Evolutionary conservation across 306 rosid genomes (phyloP).

Genomic region (Fragaria nilgerrensis): DNA sequence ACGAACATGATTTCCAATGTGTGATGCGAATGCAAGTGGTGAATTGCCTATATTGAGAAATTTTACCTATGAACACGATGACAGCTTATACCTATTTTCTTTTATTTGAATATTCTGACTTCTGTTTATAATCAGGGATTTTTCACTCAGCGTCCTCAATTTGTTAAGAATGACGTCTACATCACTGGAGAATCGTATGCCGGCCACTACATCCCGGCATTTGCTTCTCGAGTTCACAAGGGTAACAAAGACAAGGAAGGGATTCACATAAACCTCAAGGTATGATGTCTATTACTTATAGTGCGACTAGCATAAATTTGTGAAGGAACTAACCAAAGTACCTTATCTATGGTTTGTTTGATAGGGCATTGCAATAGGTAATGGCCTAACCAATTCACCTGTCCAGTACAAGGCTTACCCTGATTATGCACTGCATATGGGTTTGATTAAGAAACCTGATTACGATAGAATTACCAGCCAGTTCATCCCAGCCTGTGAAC

Average conservation of each 20-base stretch:
- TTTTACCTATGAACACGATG: background rate
- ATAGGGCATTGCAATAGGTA: constrained; percentile 89
- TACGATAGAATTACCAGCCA: constrained; percentile 41
- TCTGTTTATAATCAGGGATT: constrained; percentile 58
- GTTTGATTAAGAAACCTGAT: constrained; percentile 48
- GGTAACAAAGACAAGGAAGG: constrained; percentile 86
- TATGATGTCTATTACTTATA: constrained; percentile 6
- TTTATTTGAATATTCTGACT: background rate
- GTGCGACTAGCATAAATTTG: background rate
- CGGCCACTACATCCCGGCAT: constrained; percentile 92
- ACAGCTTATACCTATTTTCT: background rate
- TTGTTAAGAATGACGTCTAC: constrained; percentile 66
- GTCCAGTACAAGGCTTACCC: constrained; percentile 77
- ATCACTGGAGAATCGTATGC: constrained; percentile 94
- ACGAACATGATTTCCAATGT: too few relatives aligned
- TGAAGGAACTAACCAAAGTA: background rate
- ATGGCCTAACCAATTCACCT: constrained; percentile 78
- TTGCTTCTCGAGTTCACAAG: constrained; percentile 74
- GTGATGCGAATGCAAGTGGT: background rate
- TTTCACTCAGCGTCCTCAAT: constrained; percentile 62
- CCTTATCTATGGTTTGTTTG: constrained; percentile 14
- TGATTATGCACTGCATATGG: constrained; percentile 62
- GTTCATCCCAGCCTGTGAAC: constrained; percentile 52
- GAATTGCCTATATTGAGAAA: background rate
- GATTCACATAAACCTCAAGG: constrained; percentile 73